Evolutionary conservation across 192 early-diverging fungal genomes (phyloP).

Genomic region (Spinellus fusiger): DNA sequence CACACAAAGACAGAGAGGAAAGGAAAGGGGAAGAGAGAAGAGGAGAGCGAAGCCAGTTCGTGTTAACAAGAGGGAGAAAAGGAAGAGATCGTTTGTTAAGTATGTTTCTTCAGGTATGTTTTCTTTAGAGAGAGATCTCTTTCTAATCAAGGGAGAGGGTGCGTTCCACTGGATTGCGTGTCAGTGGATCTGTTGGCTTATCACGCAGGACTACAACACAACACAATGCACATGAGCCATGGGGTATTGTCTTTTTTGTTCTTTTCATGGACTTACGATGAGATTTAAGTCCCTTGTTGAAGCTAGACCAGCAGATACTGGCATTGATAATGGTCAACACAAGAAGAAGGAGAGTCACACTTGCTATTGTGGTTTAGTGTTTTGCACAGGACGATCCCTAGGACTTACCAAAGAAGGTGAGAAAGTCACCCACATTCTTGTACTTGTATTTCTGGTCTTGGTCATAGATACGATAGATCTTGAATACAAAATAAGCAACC

Average conservation of each 20-base stretch:
- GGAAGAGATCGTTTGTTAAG: not conserved
- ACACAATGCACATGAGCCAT: not conserved
- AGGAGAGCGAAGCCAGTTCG: not conserved
- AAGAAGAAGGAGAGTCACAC: slow-evolving; percentile 38
- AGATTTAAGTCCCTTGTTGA: slow-evolving; percentile 59
- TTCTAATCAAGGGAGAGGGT: slow-evolving; percentile 11
- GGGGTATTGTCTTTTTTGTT: not conserved
- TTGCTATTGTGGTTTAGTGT: slow-evolving; percentile 8
- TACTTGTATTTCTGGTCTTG: slow-evolving; percentile 38
- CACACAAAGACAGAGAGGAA: not conserved
- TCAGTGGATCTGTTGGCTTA: not conserved
- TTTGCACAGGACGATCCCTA: not conserved
- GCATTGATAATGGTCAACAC: slow-evolving; percentile 50
- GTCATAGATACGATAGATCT: slow-evolving; percentile 56
- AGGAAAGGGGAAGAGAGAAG: not conserved
- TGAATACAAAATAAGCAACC: slow-evolving; percentile 64
- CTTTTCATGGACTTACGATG: slow-evolving; percentile 38
- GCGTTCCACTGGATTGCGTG: slow-evolving; percentile 1
- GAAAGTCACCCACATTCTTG: slow-evolving; percentile 43
- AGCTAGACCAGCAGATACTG: slow-evolving; percentile 54
- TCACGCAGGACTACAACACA: slow-evolving; percentile 4
- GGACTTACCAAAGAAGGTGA: slow-evolving; percentile 69
- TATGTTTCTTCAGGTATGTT: not conserved
- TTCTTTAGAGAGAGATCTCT: not conserved
- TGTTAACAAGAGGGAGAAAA: not conserved